These are phyloP conservation scores for Calonectria ilicicola DNA, from an alignment of 2,329 filamentous ascomycete genomes.

Conservation along the genomic window DNA sequence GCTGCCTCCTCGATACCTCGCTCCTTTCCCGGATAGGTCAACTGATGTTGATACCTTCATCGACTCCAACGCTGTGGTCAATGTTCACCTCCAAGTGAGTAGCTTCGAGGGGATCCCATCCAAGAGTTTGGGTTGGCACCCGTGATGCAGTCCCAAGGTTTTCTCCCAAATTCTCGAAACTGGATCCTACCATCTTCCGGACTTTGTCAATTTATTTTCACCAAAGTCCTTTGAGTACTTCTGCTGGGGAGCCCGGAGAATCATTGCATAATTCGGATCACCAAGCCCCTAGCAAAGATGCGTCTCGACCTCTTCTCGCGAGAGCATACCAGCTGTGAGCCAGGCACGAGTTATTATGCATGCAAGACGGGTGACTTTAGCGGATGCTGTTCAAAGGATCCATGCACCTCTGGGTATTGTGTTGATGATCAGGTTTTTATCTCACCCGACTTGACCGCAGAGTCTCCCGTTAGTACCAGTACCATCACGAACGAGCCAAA, in stretches of 20 bases:
- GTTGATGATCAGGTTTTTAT: conserved; percentile 30
- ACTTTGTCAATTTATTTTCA: background rate
- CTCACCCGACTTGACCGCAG: background rate
- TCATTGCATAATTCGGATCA: background rate
- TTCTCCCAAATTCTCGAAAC: background rate
- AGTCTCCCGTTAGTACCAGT: background rate
- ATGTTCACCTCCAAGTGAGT: background rate
- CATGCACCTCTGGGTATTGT: conserved; percentile 53
- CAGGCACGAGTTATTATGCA: conserved; percentile 49
- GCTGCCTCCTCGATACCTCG: background rate
- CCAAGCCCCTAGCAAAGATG: conserved; percentile 19
- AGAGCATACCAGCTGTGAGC: conserved; percentile 40
- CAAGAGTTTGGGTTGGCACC: background rate
- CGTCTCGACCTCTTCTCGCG: conserved; percentile 17
- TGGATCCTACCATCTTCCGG: background rate
- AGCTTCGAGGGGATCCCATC: background rate
- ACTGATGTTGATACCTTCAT: background rate
- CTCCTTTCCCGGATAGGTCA: background rate
- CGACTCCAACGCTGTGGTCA: too few species aligned
- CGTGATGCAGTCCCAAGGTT: background rate
- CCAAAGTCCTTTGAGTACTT: background rate
- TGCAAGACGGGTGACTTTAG: conserved; percentile 52
- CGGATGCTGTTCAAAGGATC: conserved; percentile 60
- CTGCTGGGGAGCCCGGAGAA: background rate
- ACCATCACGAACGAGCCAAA: background rate